Evolutionary conservation across 768 basidiomycete species (phyloP), one percentile per base, ranked within the genome.

Genomic region (Boletus reticulatus): DNA sequence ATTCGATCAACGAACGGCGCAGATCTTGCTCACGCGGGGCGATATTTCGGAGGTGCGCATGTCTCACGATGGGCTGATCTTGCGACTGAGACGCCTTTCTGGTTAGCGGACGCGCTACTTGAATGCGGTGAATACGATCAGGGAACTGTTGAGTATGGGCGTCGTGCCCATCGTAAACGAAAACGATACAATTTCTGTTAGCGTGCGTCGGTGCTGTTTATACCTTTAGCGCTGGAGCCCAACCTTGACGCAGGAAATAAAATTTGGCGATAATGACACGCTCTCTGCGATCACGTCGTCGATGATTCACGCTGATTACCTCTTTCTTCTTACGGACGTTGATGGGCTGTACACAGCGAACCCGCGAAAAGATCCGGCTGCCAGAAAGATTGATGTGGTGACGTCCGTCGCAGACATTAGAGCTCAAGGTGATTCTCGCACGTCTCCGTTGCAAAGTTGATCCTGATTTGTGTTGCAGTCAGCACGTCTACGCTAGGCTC

Each of bases 251-350:
- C 66, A 95, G 93, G 97, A 99, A 88, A 98, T 99, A 59, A 96
- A 94, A 90, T 99, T 99, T 62, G 97, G 97, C 46, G 97, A 98
- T 75, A 98, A 98, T 70, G 97, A 99, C 70, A 98, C 96, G 0
- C 77, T 99, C 17, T 98, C 96, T 39, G 97, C 97, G 19, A 95
- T 99, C 56, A 95, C 97, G 1, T 88, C 94, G 4, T 92, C 92
- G 8, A 98, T 99, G 91, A 88, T 98, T 24, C 92, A 96, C 60
- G 97, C 97, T 17, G 96, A 98, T 71, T 99, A 94, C 69, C 84
- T 98, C 12, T 98, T 98, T 72, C 81, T 99, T 4, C 76, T 98
- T 37, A 99, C 97, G 3, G 97, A 99, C 62, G 97, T 99, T 6
- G 94, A 98, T 57, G 92, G 93, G 5, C 72, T 99, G 57, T 99